Conservation (phyloP, 1,284 basidiomycete genomes). For the Fistulina hepatica region DNA sequence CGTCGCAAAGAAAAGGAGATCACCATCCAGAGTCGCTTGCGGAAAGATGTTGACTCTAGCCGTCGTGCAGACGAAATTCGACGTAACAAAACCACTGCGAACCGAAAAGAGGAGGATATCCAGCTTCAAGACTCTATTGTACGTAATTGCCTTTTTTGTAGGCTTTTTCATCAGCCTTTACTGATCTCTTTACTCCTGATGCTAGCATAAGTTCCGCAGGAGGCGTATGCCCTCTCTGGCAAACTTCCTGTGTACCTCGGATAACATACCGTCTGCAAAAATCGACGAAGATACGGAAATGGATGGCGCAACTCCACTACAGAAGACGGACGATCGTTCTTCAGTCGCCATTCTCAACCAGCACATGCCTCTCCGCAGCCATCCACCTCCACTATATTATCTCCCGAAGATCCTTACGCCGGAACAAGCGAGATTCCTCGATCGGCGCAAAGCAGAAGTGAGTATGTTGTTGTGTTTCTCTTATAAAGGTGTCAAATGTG, state of each 20-base stretch:
- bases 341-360: constrained; percentile 20
- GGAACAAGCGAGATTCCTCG: constrained; percentile 59
- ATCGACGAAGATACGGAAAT: constrained; percentile 20
- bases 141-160: constrained; percentile 22
- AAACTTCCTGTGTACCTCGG: constrained; percentile 67
- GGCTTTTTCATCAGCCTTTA: constrained; percentile 4
- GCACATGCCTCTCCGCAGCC: constrained; percentile 43
- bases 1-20: constrained; percentile 70
- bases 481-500: constrained; percentile 6
- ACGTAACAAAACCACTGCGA: constrained; percentile 63
- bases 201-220: constrained; percentile 63
- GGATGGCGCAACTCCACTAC: neutral
- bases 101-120: constrained; percentile 68
- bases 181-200: constrained; percentile 4
- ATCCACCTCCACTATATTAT: constrained; percentile 68
- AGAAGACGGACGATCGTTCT: constrained; percentile 16
- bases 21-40: constrained; percentile 67
- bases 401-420: constrained; percentile 58
- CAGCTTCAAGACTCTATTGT: constrained; percentile 71
- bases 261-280: constrained; percentile 38
- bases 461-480: constrained; percentile 11
- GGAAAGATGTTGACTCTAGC: constrained; percentile 73
- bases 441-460: constrained; percentile 51
- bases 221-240: constrained; percentile 58
- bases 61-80: constrained; percentile 72